A percentile compares a stretch with the other conserved stretches of the same genome.
These are phyloP conservation scores for Uronychia setigera DNA, from an alignment of 73 alveolate species.

Conservation along the genomic window DNA sequence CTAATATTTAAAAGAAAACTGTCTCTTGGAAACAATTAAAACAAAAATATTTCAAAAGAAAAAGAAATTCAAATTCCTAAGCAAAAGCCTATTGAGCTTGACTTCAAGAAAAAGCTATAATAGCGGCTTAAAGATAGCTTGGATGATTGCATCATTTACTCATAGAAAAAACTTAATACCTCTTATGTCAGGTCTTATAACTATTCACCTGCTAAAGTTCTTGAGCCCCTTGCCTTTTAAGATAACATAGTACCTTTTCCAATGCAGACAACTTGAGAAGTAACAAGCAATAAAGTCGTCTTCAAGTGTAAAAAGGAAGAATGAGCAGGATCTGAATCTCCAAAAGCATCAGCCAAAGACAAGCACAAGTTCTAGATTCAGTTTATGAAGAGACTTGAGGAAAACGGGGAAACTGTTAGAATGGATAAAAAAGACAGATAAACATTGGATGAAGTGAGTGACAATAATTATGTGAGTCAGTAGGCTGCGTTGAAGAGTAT, in stretches of 20 bases:
- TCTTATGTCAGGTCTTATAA: neutral
- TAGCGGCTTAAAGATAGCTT: neutral
- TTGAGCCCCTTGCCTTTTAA: neutral
- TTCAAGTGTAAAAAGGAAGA: neutral
- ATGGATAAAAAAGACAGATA: neutral
- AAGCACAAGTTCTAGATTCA: neutral
- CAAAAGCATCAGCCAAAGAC: neutral
- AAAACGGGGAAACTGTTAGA: neutral
- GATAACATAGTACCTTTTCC: neutral
- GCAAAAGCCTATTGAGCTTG: neutral
- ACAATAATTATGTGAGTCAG: neutral
- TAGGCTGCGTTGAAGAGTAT: neutral
- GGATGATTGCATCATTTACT: neutral
- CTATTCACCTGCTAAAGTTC: neutral
- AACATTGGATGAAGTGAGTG: neutral
- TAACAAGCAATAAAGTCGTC: no score
- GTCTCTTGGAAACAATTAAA: neutral
- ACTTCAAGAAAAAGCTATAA: neutral
- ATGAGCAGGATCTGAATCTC: neutral
- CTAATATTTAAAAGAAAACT: neutral
- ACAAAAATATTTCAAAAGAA: neutral
- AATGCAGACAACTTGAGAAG: neutral
- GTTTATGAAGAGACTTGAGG: neutral
- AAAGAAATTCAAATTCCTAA: neutral
- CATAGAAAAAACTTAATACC: neutral